Evolutionary conservation across 306 rosid species (phyloP).

Genomic region (Benincasa hispida): DNA sequence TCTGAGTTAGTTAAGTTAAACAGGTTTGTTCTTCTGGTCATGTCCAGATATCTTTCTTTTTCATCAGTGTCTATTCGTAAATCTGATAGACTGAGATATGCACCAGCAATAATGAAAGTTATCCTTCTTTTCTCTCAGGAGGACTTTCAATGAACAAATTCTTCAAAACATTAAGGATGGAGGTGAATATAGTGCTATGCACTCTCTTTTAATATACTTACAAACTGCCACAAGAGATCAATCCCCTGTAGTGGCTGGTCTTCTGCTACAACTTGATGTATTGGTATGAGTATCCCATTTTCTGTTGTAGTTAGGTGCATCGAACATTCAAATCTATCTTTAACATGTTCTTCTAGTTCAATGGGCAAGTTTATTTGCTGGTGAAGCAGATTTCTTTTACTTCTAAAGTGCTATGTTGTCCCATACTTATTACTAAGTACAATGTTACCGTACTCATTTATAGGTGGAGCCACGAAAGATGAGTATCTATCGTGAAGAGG

Average conservation of each 20-base stretch:
- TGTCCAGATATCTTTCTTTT: neutral
- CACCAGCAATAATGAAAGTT: neutral
- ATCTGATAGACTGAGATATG: neutral
- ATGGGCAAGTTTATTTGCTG: constrained; percentile 1
- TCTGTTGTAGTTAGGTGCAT: constrained; percentile 1
- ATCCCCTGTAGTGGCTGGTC: constrained; percentile 77
- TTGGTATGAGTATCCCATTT: constrained; percentile 42
- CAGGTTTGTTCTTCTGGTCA: constrained; percentile 27
- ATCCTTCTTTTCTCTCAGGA: constrained; percentile 33
- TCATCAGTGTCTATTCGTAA: neutral
- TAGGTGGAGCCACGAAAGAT: constrained; percentile 79
- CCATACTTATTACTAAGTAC: neutral
- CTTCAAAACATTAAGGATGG: constrained; percentile 74
- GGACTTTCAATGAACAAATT: constrained; percentile 61
- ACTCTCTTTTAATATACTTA: constrained; percentile 57
- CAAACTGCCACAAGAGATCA: constrained; percentile 59
- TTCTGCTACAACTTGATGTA: constrained; percentile 89
- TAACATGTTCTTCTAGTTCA: neutral
- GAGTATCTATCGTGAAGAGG: constrained; percentile 97
- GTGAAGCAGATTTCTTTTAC: neutral
- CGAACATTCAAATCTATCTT: neutral
- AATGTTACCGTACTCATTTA: constrained; percentile 14
- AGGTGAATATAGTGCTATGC: constrained; percentile 84
- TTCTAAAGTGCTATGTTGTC: neutral
- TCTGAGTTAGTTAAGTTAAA: constrained; percentile 65